Base-by-base conservation (phyloP, 2,329 filamentous ascomycete genomes). In the Neoscytalidium dimidiatum region DNA sequence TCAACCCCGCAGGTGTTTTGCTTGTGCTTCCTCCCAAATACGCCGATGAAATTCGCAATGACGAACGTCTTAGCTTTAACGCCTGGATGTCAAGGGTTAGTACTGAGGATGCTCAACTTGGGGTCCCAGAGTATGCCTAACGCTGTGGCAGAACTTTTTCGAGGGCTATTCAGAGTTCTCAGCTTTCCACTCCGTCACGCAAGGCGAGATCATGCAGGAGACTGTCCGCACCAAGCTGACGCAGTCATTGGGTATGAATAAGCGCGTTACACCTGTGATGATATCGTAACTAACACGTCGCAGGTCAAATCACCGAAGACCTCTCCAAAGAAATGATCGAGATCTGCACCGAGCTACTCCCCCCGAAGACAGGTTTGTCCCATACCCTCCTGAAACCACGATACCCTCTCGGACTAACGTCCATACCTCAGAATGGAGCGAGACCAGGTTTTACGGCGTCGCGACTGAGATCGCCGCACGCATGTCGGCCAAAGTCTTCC, bases 401-500 rank as follows among this genome's bases (percentile, higher is more conserved):
- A 9, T 6, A 3, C 0, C 5, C 17, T 1, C 19, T 19, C 5
- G 1, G 28, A 33, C 48, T 33, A 9, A 52, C 26, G 3, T 14
- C 9, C 6, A 21, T 5, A 33, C 41, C 17, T 23, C 11, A 67
- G 66, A 67, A 21, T 68, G 67, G 67, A 57, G 31, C 2, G 61
- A 68, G 21, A 53, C 65, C 23, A 53, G 61, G 21, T 66, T 74
- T 57, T 68, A 73, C 57, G 26, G 64, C 11, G 64, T 67, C 11
- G 65, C 79, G 41, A 71, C 74, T 1, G 69, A 71, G 1, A 67
- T 81, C 7, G 73, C 82, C 31, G 73, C 77, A 11, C 75, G 80
- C 19, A 69, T 80, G 5, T 78, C 78, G 1, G 75, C 77, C 0
- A 73, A 78, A 13, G 72, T 82, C 44, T 78, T 82, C 60, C 73